Evolutionary conservation across 495 filamentous ascomycete genomes (phyloP).

Genomic region (Neurospora pannonica): DNA sequence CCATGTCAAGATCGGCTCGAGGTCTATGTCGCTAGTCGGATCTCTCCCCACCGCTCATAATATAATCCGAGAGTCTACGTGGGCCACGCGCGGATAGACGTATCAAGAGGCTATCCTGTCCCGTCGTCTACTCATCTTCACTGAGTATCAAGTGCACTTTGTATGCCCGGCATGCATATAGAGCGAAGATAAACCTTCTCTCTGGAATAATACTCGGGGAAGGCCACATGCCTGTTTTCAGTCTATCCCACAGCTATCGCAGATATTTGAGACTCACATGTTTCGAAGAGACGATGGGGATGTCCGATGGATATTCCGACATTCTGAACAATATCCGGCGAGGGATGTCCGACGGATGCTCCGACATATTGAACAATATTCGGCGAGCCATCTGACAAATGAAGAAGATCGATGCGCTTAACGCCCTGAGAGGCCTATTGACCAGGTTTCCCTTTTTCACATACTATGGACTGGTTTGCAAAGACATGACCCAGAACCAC

Average conservation of each 20-base stretch:
- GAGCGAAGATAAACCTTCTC: constrained; percentile 2
- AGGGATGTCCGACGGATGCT: neutral
- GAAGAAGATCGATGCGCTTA: neutral
- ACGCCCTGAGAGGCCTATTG: neutral
- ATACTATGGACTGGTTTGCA: neutral
- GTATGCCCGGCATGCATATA: constrained; percentile 14
- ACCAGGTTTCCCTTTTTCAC: neutral
- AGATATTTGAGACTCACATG: neutral
- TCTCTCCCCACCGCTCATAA: neutral
- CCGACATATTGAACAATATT: neutral
- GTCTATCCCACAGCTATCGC: no score
- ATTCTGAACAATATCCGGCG: neutral
- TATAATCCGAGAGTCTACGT: constrained; percentile 8
- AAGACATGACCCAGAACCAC: no score
- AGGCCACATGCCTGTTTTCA: no score
- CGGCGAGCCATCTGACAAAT: neutral
- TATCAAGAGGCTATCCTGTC: constrained; percentile 32
- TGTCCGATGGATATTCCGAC: neutral
- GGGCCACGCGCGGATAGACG: constrained; percentile 27
- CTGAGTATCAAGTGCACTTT: constrained; percentile 16
- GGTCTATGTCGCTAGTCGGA: neutral
- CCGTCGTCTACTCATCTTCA: constrained; percentile 22
- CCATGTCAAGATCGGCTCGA: neutral
- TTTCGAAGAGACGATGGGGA: neutral
- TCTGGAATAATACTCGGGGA: no score